Evolutionary conservation across 1,284 basidiomycete genomes (phyloP), one percentile per base, ranked within the genome.

Genomic region (Apiotrichum mycotoxinovorans): DNA sequence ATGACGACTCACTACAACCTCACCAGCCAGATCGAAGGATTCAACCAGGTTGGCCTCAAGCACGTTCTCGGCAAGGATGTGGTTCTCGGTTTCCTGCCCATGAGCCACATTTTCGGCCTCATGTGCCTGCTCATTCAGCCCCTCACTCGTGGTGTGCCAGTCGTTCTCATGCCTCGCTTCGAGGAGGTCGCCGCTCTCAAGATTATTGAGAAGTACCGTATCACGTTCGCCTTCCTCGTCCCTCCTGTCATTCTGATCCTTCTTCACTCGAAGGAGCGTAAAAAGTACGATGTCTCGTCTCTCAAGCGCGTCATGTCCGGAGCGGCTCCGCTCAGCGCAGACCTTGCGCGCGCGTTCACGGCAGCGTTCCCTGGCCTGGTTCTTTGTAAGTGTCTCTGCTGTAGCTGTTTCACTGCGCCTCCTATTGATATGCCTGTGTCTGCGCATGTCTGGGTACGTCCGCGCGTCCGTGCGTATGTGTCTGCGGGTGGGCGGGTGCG

Each of bases 171-270:
- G 68, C 79, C 84, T 0, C 83, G 83, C 18, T 94, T 91, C 73
- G 70, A 73, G 33, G 71, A 74, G 50, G 63, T 65, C 4, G 41
- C 66, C 23, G 86, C 91, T 60, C 84, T 91, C 2, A 79, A 80
- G 7, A 76, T 80, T 27, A 91, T 90, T 66, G 87, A 88, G 69
- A 79, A 80, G 62, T 89, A 88, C 78, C 82, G 80, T 53, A 81
- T 86, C 53, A 87, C 87, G 0, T 73, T 78, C 41, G 70, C 82
- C 0, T 77, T 91, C 10, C 80, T 94, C 42, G 92, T 95, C 0
- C 92, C 93, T 0, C 92, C 92, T 0, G 85, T 96, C 44, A 78
- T 92, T 3, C 84, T 95, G 37, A 64, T 70, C 23, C 58, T 79
- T 34, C 60, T 75, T n/a, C 62, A 79, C 57, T 76, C 77, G 44